Evolutionary conservation across 1,139 yeast genomes (phyloP).

Genomic region (Arxiozyma bovina): DNA sequence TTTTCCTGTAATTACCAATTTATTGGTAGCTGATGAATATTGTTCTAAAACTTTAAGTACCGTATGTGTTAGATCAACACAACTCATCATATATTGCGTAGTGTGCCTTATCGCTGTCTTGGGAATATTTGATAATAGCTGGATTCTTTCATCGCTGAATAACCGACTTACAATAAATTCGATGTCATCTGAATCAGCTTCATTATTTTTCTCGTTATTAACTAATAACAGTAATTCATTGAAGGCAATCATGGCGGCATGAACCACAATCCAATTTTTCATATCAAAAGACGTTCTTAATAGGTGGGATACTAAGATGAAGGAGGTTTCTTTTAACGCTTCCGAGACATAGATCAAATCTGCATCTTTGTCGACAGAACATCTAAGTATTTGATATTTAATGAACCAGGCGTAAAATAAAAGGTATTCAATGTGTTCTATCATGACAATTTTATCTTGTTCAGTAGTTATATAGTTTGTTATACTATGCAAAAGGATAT

Average conservation of each 20-base stretch:
- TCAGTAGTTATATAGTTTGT: slow-evolving; percentile 43
- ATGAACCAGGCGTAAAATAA: slow-evolving; percentile 67
- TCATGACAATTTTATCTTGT: slow-evolving; percentile 31
- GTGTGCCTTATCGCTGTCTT: slow-evolving; percentile 60
- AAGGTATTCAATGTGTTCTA: slow-evolving; percentile 44
- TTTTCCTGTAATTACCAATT: slow-evolving; percentile 46
- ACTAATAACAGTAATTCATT: slow-evolving; percentile 54
- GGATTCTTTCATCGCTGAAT: slow-evolving; percentile 60
- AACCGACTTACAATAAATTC: slow-evolving; percentile 45
- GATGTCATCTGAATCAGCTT: slow-evolving; percentile 33
- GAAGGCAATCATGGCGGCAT: slow-evolving; percentile 64
- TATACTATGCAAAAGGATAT: slow-evolving; percentile 48
- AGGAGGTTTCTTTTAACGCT: slow-evolving; percentile 56
- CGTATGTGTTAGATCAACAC: slow-evolving; percentile 59
- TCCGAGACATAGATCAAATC: slow-evolving; percentile 43
- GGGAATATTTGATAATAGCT: slow-evolving; percentile 51
- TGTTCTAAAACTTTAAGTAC: slow-evolving; percentile 60
- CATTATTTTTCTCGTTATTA: slow-evolving; percentile 38
- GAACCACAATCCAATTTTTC: slow-evolving; percentile 50
- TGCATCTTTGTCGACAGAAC: slow-evolving; percentile 11
- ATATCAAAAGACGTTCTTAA: slow-evolving; percentile 45
- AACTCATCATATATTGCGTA: slow-evolving; percentile 50
- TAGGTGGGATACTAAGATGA: slow-evolving; percentile 50
- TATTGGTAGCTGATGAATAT: slow-evolving; percentile 56
- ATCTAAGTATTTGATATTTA: slow-evolving; percentile 34